Percentiles rank a stretch among this genome's conserved stretches.
phyloP scores from a whole-genome alignment of 306 rosid genomes.

The Calophaca sinica region DNA sequence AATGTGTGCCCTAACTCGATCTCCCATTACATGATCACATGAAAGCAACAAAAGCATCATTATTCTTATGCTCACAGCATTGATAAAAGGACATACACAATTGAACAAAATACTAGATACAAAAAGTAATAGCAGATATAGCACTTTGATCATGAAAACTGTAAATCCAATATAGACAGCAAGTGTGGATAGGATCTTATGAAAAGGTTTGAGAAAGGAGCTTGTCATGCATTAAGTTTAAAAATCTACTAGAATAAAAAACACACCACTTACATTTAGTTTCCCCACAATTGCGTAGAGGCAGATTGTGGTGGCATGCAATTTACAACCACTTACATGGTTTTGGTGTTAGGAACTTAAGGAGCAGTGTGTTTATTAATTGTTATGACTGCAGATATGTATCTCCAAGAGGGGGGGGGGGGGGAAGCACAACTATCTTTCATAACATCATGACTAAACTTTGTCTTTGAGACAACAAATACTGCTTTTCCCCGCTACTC shows the following conservation, averaged over 20 bases:
- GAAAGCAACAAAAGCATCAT: slow-evolving; percentile 5
- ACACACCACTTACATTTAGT: not conserved
- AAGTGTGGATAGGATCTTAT: not conserved
- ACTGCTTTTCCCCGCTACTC: not conserved
- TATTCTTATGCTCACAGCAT: slow-evolving; percentile 11
- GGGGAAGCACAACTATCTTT: not conserved
- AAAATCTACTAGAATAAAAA: not conserved
- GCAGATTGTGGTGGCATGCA: not conserved
- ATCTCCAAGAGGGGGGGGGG: no score
- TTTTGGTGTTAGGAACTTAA: slow-evolving; percentile 13
- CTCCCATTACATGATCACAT: no score
- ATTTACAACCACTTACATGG: not conserved
- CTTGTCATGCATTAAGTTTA: slow-evolving; percentile 5
- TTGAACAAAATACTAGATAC: not conserved
- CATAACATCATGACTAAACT: slow-evolving; percentile 1
- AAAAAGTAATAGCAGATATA: slow-evolving; percentile 7
- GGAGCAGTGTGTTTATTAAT: not conserved
- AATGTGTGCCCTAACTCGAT: no score
- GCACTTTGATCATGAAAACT: not conserved
- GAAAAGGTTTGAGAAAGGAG: slow-evolving; percentile 2
- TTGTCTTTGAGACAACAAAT: slow-evolving; percentile 13
- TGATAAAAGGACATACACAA: not conserved
- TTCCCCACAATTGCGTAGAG: not conserved
- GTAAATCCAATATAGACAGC: slow-evolving; percentile 1
- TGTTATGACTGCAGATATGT: not conserved